A percentile compares a stretch with the other conserved stretches of the same genome.
phyloP scores from a whole-genome alignment of 495 filamentous ascomycete species.

The Evernia prunastri region DNA sequence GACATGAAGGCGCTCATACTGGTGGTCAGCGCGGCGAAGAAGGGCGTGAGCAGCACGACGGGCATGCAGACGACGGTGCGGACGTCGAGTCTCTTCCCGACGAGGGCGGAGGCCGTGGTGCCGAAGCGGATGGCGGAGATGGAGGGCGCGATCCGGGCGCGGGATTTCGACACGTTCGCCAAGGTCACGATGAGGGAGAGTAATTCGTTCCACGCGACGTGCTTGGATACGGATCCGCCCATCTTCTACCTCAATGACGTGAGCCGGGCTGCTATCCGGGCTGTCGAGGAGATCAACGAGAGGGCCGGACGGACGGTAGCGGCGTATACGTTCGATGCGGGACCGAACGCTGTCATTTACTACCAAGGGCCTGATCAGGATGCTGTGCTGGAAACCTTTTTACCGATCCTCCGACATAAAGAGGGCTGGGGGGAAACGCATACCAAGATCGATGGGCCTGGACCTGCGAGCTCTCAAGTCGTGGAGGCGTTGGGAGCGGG shows the following conservation, averaged over 20 bases:
- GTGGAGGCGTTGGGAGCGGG: constrained; percentile 57
- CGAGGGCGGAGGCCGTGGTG: constrained; percentile 65
- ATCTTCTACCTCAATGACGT: constrained; percentile 99
- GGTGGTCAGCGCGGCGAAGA: constrained; percentile 87
- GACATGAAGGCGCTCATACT: constrained; percentile 87
- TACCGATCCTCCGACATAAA: constrained; percentile 41
- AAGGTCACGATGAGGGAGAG: constrained; percentile 91
- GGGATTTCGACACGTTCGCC: constrained; percentile 82
- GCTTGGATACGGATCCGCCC: constrained; percentile 88
- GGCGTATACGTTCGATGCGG: constrained; percentile 97
- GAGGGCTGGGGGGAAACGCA: constrained; percentile 36
- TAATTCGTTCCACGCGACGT: constrained; percentile 93
- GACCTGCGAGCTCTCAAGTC: constrained; percentile 40
- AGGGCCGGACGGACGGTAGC: constrained; percentile 62
- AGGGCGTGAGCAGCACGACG: constrained; percentile 81
- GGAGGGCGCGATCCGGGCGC: constrained; percentile 66
- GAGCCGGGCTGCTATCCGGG: constrained; percentile 71
- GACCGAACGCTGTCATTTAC: constrained; percentile 94
- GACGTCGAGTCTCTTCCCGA: constrained; percentile 74
- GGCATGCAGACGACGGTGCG: constrained; percentile 96
- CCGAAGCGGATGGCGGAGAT: constrained; percentile 80
- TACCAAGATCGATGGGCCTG: constrained; percentile 40
- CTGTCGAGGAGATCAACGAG: constrained; percentile 80
- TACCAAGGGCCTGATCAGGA: constrained; percentile 71
- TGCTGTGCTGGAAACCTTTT: constrained; percentile 63